Base-by-base conservation (phyloP, 1,139 yeast species). In the Hyphopichia fennica region DNA sequence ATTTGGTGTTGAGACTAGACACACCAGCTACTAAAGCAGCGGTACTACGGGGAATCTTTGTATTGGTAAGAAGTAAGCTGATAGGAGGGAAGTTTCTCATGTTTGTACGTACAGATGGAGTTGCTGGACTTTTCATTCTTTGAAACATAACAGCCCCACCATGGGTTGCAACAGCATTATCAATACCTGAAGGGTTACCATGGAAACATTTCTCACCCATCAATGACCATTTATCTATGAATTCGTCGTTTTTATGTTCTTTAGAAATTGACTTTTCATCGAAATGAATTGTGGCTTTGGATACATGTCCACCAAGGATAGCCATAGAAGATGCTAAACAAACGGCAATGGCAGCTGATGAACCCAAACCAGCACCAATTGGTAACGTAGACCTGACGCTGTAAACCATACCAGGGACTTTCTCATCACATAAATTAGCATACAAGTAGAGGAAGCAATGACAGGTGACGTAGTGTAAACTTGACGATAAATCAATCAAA, bases 131-230 rank as follows among this genome's bases (percentile, higher is more conserved):
- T 34, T 67, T 70, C 68, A 67, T 69, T 54, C 95, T 77, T 63
- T 86, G 93, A 66, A 83, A 93, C 80, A 86, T 74, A 1, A 93
- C 96, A 0, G 98, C 98, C 36, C 97, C 97, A 22, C 99, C 99
- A 52, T 84, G 83, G 0, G 96, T 86, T 3, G 99, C 96, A 40
- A 93, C 97, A 0, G 97, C 91, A 57, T 93, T 93, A 60, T 93
- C 99, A 42, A 95, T 90, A 14, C 99, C 99, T 17, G 95, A 85
- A 10, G 99, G 99, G 52, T 87, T 91, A 1, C 99, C 99, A 59
- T 93, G 98, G 56, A 90, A 87, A 60, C 97, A 89, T 57, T 86
- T 86, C 63, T 93, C 99, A 32, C 98, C 98, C 69, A 91, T 74
- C 49, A 86, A 84, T 1, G 98, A 84, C 96, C 97, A 91, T 7